phyloP scores from a whole-genome alignment of 2,329 filamentous ascomycete species.

The Botrytis elliptica region DNA sequence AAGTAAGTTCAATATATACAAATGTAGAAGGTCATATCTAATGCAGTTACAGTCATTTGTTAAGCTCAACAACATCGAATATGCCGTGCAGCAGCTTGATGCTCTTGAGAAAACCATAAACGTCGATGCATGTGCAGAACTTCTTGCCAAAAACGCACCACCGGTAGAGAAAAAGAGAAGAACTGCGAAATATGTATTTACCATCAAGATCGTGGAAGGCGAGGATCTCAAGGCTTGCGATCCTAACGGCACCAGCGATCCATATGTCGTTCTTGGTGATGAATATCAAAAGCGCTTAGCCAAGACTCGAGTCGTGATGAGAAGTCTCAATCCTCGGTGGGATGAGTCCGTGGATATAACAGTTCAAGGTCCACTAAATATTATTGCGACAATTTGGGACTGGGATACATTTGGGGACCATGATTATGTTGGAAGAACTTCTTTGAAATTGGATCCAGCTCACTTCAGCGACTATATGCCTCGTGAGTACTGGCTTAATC shows the following conservation, averaged over 20 bases:
- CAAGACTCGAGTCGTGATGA: conserved; percentile 90
- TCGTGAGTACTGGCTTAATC: conserved; percentile 94
- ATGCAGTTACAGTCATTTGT: conserved; percentile 72
- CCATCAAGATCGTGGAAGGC: conserved; percentile 96
- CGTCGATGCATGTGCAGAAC: conserved; percentile 82
- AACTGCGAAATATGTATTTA: conserved; percentile 91
- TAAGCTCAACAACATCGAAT: conserved; percentile 97
- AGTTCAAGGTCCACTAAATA: conserved; percentile 84
- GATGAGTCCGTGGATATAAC: conserved; percentile 97
- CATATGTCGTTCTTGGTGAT: conserved; percentile 94
- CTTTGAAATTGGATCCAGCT: conserved; percentile 93
- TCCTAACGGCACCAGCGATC: conserved; percentile 89
- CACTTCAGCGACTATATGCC: conserved; percentile 96
- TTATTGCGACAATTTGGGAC: conserved; percentile 98
- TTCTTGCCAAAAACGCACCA: conserved; percentile 73
- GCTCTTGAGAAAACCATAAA: conserved; percentile 87
- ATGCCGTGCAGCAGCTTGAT: conserved; percentile 87
- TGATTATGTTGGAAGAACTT: conserved; percentile 95
- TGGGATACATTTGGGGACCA: conserved; percentile 97
- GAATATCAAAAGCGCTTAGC: conserved; percentile 96
- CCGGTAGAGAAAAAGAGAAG: conserved; percentile 63
- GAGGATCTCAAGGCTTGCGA: conserved; percentile 99
- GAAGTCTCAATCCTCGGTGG: conserved; percentile 91
- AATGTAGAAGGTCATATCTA: conserved; percentile 31
- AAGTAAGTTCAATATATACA: conserved; percentile 56